Evolutionary conservation across 129 eudicot species (phyloP).

Genomic region (Flaveria trinervia): DNA sequence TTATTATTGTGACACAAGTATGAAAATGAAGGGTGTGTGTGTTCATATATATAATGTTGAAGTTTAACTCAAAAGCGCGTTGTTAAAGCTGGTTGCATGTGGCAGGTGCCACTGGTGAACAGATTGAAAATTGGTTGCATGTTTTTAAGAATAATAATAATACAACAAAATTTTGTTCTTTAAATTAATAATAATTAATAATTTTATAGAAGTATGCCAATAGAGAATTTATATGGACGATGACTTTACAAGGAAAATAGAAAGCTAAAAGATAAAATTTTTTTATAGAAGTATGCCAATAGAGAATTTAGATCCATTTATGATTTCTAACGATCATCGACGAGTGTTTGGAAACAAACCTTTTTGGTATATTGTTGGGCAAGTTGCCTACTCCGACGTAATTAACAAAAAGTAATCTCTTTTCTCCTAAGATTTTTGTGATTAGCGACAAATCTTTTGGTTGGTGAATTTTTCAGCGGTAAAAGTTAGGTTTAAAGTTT

Average conservation of each 20-base stretch:
- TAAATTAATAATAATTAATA: background rate
- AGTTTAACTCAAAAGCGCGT: slow-evolving; percentile 31
- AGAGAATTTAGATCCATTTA: too few species aligned
- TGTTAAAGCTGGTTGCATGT: slow-evolving; percentile 36
- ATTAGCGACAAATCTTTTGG: too few species aligned
- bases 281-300: too few species aligned
- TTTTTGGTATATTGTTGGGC: too few species aligned
- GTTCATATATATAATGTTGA: slow-evolving; percentile 29
- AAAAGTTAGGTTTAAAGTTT: background rate
- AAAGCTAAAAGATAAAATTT: background rate
- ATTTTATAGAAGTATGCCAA: background rate
- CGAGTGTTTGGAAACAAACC: too few species aligned
- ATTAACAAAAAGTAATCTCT: too few species aligned
- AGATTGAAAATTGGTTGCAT: slow-evolving; percentile 21
- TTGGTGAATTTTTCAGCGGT: too few species aligned
- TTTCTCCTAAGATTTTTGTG: too few species aligned
- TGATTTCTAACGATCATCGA: too few species aligned
- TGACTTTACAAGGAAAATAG: background rate
- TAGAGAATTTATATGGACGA: background rate
- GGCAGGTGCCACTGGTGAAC: slow-evolving; percentile 12
- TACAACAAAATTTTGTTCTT: background rate
- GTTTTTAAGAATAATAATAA: background rate
- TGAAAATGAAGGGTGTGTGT: background rate
- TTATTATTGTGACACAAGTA: background rate
- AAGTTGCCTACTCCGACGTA: too few species aligned